Evolutionary conservation across 208 protist genomes (phyloP).

Genomic region (Trypanosoma platydactyli): DNA sequence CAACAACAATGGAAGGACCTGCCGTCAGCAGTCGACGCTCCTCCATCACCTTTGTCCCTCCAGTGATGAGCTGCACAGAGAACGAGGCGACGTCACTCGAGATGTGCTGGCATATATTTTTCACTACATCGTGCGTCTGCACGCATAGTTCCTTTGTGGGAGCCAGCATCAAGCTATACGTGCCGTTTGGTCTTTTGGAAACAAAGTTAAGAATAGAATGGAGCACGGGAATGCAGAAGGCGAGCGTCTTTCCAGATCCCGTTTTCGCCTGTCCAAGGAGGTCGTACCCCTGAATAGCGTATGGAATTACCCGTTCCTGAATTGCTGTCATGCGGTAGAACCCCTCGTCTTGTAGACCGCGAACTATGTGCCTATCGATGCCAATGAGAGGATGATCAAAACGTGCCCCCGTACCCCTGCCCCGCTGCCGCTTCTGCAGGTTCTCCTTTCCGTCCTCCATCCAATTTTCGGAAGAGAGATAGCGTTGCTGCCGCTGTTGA

Average conservation of each 20-base stretch:
- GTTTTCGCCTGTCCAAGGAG: constrained; percentile 92
- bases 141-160: constrained; percentile 94
- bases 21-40: constrained; percentile 61
- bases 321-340: constrained; percentile 92
- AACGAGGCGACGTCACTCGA: constrained; percentile 28
- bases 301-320: constrained; percentile 93
- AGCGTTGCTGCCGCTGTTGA: no score
- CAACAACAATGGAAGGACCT: constrained; percentile 78
- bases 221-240: constrained; percentile 94
- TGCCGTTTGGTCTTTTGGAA: constrained; percentile 46
- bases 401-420: constrained; percentile 43
- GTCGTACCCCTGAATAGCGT: constrained; percentile 88
- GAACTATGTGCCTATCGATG: constrained; percentile 51
- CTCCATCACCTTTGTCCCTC: constrained; percentile 82
- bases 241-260: constrained; percentile 94
- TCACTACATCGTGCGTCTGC: constrained; percentile 89
- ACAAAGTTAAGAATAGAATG: constrained; percentile 69
- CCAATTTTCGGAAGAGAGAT: not conserved
- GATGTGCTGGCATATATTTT: constrained; percentile 80
- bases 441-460: constrained; percentile 22
- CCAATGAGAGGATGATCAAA: constrained; percentile 80
- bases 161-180: constrained; percentile 79
- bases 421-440: constrained; percentile 25
- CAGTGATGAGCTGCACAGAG: constrained; percentile 88
- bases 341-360: constrained; percentile 59